A percentile compares a stretch with the other conserved stretches of the same genome.
phyloP scores from a whole-genome alignment of 2,329 filamentous ascomycete species.

The Conoideocrella luteorostrata region DNA sequence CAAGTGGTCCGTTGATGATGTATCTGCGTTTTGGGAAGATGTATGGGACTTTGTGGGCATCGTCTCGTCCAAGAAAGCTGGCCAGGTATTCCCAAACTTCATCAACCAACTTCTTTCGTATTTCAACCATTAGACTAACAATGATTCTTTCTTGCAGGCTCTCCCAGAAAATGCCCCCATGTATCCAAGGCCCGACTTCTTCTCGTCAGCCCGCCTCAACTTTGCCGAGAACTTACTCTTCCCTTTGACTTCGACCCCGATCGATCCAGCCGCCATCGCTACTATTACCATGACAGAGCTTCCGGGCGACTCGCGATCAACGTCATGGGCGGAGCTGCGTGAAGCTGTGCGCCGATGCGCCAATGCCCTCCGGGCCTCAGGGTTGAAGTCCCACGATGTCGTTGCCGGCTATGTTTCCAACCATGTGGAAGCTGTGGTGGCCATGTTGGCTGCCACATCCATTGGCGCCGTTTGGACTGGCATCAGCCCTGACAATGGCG shows the following conservation, averaged over 20 bases:
- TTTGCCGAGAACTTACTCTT: conserved; percentile 94
- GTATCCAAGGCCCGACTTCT: conserved; percentile 85
- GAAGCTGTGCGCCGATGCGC: conserved; percentile 71
- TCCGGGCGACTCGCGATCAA: conserved; percentile 48
- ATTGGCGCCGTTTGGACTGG: conserved; percentile 89
- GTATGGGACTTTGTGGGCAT: conserved; percentile 80
- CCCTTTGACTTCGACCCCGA: conserved; percentile 41
- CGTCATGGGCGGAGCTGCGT: conserved; percentile 73
- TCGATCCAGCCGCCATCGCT: conserved; percentile 55
- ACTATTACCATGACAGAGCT: conserved; percentile 77
- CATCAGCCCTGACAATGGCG: conserved; percentile 86
- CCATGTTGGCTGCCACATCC: conserved; percentile 77
- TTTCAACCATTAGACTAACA: not conserved
- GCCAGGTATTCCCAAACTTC: conserved; percentile 38
- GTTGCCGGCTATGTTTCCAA: conserved; percentile 81
- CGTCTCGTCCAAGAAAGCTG: conserved; percentile 57
- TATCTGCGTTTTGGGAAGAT: conserved; percentile 75
- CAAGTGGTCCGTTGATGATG: conserved; percentile 74
- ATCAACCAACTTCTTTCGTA: not conserved
- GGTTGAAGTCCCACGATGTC: conserved; percentile 50
- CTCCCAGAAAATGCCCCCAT: conserved; percentile 61
- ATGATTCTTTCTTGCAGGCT: conserved; percentile 42
- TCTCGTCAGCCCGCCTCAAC: conserved; percentile 71
- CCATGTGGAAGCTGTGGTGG: conserved; percentile 77
- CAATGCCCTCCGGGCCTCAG: conserved; percentile 59